Base-by-base conservation (phyloP, 345 rosid genomes). In the Carallia brachiata region DNA sequence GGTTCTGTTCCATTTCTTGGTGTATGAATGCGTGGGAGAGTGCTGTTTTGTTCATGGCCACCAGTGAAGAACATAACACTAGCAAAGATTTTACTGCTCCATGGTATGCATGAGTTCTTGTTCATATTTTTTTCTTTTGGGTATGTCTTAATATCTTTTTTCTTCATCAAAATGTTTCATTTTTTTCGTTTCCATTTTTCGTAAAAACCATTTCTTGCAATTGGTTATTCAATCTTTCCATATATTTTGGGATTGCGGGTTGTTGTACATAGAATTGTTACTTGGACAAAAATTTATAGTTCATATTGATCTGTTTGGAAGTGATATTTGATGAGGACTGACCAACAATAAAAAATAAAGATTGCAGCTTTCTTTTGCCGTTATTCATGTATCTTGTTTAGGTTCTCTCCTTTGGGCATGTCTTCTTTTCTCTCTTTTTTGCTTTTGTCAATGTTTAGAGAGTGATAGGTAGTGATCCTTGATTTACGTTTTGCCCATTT, bases 81-180 rank as follows among this genome's bases (percentile, higher is more conserved):
- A 12, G 50, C 50, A 1, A 48, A 36, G 39, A 60, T 57, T 37
- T 68, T 66, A 32, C 50, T 54, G 6, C 58, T 67, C 63, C 70
- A 59, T 31, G 82, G 79, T 80, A 83, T 59, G 80, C 70, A 1
- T 77, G 66, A 62, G 52, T 75, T 70, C 60, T 67, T 55, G 23
- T 72, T 67, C 79, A 65, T 68, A 70, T 52, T 80, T 36, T 72
- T 70, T 62, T 70, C 17, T 82, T 61, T 73, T 85, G 23, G 84
- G 81, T 59, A 59, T 79, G 72, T 47, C 34, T 78, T 58, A 10
- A 30, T 61, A 55, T 23, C 23, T 23, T 23, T 23, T 23, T 23
- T 56, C 9, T 19, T 34, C 47, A 50, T 48, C 13, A 31, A 54
- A 6, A 4, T 48, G 19, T 36, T 28, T 47, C 47, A 17, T 52